Conservation (phyloP, 768 basidiomycete genomes). For the Lentinula sp. region DNA sequence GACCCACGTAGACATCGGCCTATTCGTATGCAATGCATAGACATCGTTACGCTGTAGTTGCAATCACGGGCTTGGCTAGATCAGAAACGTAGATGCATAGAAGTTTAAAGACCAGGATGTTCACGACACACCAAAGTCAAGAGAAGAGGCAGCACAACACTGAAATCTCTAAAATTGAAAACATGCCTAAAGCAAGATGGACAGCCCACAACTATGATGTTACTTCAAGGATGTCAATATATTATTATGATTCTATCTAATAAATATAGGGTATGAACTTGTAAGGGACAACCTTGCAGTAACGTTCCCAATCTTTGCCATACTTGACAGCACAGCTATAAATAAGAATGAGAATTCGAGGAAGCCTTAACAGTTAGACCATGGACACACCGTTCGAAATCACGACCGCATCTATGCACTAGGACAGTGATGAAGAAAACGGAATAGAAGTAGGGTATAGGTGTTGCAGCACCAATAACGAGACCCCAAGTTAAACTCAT, state of each 20-base stretch:
- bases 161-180: too few relatives aligned
- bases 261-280: conserved; percentile 89
- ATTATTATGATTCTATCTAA: conserved; percentile 26
- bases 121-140: background rate
- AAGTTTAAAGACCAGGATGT: background rate
- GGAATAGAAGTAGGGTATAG: conserved; percentile 96
- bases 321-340: conserved; percentile 80
- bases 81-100: too few relatives aligned
- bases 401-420: conserved; percentile 84
- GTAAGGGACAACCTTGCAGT: conserved; percentile 83
- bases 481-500: conserved; percentile 86
- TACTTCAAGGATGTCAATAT: background rate
- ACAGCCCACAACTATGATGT: background rate
- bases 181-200: too few relatives aligned
- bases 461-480: conserved; percentile 63
- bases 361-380: background rate
- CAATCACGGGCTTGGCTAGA: too few relatives aligned
- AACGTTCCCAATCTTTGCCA: conserved; percentile 91
- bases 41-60: too few relatives aligned
- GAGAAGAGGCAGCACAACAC: too few relatives aligned
- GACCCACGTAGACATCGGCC: background rate
- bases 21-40: background rate
- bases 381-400: conserved; percentile 77
- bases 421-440: conserved; percentile 94
- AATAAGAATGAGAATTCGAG: background rate